Percentiles rank a stretch among this genome's conserved stretches.
Conservation (phyloP, 495 filamentous ascomycete species). For the Penicilliopsis zonata region DNA sequence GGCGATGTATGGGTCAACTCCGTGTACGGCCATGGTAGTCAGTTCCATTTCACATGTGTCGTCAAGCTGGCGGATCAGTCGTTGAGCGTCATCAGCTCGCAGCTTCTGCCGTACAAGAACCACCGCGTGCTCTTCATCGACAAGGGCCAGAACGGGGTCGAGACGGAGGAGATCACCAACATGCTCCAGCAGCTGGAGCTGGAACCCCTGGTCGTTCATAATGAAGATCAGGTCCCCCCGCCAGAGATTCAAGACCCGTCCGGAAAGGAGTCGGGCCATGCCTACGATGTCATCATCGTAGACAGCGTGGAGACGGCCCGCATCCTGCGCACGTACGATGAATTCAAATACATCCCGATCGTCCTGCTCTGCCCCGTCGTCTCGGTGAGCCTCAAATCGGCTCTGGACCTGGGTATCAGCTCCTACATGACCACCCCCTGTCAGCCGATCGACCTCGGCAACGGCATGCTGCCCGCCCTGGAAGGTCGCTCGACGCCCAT, state of each 20-base stretch:
- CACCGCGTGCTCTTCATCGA: conserved; percentile 93
- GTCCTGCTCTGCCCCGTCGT: conserved; percentile 87
- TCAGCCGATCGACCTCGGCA: conserved; percentile 87
- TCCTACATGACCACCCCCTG: conserved; percentile 99
- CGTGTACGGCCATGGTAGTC: conserved; percentile 83
- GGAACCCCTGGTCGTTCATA: conserved; percentile 68
- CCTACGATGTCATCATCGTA: conserved; percentile 95
- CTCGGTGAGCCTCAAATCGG: conserved; percentile 85
- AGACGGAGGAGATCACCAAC: conserved; percentile 60
- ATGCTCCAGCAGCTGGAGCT: conserved; percentile 75
- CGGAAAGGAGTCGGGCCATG: conserved; percentile 45
- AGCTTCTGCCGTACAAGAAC: conserved; percentile 76
- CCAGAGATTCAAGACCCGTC: conserved; percentile 45
- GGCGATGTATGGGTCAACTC: conserved; percentile 96
- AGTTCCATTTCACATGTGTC: conserved; percentile 94
- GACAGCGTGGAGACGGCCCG: conserved; percentile 87
- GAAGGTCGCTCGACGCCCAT: conserved; percentile 90
- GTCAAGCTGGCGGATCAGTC: conserved; percentile 80
- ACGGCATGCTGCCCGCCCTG: conserved; percentile 95
- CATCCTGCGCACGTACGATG: conserved; percentile 71
- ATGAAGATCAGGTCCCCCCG: conserved; percentile 45
- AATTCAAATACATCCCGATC: conserved; percentile 96
- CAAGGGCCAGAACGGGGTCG: conserved; percentile 66
- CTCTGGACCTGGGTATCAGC: conserved; percentile 90
- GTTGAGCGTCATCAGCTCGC: conserved; percentile 65